Evolutionary conservation across 495 filamentous ascomycete genomes (phyloP), one percentile per base, ranked within the genome.

Genomic region (Daldinia caldariorum): DNA sequence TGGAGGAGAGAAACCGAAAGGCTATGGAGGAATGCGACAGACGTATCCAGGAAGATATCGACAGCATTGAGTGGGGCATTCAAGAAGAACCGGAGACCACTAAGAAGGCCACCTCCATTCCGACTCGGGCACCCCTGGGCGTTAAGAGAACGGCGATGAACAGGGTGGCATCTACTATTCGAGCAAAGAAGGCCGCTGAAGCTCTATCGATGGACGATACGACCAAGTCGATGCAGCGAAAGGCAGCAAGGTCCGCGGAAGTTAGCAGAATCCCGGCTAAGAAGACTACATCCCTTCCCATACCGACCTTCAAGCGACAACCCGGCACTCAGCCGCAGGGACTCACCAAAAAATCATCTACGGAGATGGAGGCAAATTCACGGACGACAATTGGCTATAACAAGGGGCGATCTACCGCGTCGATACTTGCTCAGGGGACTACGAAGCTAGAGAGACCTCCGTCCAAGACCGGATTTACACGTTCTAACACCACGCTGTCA

Each of bases 331-430:
- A 58, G 69, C 7, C 53, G 32, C 81, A 79, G 63, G 35, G 63
- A 62, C 50, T 73, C 76, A 13, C 76, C 80, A 18, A 76, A 67
- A 38, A 83, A 79, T 61, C 85, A 84, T 53, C 81, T 79, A 3
- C 58, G 51, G 64, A 87, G 70, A 80, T 87, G 4, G 88, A 89
- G 6, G 90, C 91, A 18, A 83, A 82, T 6, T 94, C 93, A 12
- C 86, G 87, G 58, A 91, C 86, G 51, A 97, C 94, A 0, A 79
- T 97, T 31, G 93, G 93, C 6, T 94, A 94, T 75, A 88, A 87
- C 57, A 92, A 90, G 74, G 92, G 94, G 31, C 85, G 93, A 14
- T 84, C 83, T 14, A 85, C 89, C 13, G 89, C 89, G 1, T 76
- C 77, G 6, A 74, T 76, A 6, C 72, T 84, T 12, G 72, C 78